Evolutionary conservation across 208 protist genomes (phyloP), one percentile per base, ranked within the genome.

Genomic region (Leishmania mexicana): DNA sequence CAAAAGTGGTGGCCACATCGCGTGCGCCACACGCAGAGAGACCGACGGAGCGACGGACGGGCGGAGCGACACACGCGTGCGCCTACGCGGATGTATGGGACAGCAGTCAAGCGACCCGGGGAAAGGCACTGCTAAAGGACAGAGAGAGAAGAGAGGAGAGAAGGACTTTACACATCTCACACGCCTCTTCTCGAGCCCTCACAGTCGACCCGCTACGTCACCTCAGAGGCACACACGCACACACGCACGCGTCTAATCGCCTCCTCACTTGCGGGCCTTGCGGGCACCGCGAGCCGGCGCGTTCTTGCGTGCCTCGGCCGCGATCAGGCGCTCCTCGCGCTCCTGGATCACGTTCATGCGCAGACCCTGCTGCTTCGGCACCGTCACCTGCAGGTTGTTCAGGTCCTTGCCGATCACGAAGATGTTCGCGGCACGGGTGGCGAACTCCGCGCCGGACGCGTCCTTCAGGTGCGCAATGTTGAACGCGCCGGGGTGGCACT

Each of bases 391-490:
- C 57, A 98, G 83, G 53, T 88, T 90, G 83, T 94, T 89, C 76
- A 93, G 92, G 84, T 93, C 93, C 86, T 99, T 95, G 82, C 99
- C 99, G 83, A 99, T 99, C 83, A 99, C 97, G 89, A 99, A 99
- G 67, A 99, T 97, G 96, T 99, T 99, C 75, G 75, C 75, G n/a
- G 96, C 62, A 83, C 99, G 99, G 65, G 99, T 99, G 84, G 99
- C 98, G 89, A 99, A 99, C 71, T 93, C 93, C 85, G 99, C 90
- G 77, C 93, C 92, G 19, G 89, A 88, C 60, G 87, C 81, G 85
- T 99, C 98, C 83, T 95, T 96, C 81, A 99, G 78, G 91, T 99
- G 99, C 19, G 99, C 95, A 83, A 99, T 99, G 86, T 99, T 94
- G 93, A 99, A 99, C 5, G 95, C 89, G 85, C 99, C 99, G 35